A percentile compares a stretch with the other conserved stretches of the same genome.
phyloP scores from a whole-genome alignment of 805 yeast genomes.

The Blastobotrys americana region DNA sequence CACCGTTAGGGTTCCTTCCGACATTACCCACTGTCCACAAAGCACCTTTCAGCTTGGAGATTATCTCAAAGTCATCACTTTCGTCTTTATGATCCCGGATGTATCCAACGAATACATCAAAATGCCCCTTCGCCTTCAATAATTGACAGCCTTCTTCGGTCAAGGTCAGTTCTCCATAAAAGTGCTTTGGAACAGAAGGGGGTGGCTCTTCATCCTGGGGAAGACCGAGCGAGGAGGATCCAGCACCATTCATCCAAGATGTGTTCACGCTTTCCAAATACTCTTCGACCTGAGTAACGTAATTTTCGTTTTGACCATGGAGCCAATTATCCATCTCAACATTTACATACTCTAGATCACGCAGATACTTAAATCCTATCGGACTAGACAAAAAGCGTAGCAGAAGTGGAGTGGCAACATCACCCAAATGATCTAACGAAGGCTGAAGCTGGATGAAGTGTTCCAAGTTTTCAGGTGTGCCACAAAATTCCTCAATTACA shows the following conservation, averaged over 20 bases:
- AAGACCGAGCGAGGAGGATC: not conserved
- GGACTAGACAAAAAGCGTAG: conserved; percentile 58
- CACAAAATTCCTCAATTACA: conserved; percentile 46
- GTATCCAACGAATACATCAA: conserved; percentile 28
- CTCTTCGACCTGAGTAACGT: conserved; percentile 29
- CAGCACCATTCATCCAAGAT: conserved; percentile 11
- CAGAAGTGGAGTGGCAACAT: conserved; percentile 49
- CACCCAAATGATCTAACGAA: conserved; percentile 45
- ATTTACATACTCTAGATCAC: conserved; percentile 52
- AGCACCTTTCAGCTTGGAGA: conserved; percentile 55
- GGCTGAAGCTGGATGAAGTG: conserved; percentile 51
- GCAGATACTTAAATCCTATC: conserved; percentile 61
- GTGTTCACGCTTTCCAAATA: conserved; percentile 23
- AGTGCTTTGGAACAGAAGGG: conserved; percentile 46
- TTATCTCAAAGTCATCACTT: conserved; percentile 31
- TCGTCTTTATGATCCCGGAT: conserved; percentile 22
- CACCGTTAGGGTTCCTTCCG: conserved; percentile 66
- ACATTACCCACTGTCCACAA: conserved; percentile 86
- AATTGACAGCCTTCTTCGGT: conserved; percentile 73
- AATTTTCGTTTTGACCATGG: conserved; percentile 30
- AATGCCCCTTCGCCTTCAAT: conserved; percentile 43
- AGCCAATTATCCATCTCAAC: conserved; percentile 66
- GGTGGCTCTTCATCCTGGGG: not conserved
- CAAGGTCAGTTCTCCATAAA: conserved; percentile 71
- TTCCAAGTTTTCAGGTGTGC: conserved; percentile 38